These are phyloP conservation scores for Kernera saxatilis DNA, from an alignment of 345 rosid species.

Conservation along the genomic window DNA sequence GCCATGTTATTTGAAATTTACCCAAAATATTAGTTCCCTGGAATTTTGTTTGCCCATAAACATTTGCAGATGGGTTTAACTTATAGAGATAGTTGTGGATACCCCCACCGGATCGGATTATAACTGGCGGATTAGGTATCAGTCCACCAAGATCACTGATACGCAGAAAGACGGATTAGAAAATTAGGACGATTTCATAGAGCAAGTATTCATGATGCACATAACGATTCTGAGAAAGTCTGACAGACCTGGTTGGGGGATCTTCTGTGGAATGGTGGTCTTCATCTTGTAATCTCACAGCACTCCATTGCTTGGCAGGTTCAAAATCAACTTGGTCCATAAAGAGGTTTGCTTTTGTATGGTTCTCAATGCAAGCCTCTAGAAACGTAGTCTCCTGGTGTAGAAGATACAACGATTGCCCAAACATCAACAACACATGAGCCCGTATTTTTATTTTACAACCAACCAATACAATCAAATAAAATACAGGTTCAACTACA, in stretches of 20 bases:
- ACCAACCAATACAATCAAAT: neutral
- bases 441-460: neutral
- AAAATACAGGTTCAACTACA: neutral
- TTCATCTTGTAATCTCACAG: slow-evolving; percentile 53
- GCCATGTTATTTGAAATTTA: slow-evolving; percentile 97
- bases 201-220: neutral
- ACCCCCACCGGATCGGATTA: slow-evolving; percentile 91
- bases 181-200: neutral
- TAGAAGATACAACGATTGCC: slow-evolving; percentile 6
- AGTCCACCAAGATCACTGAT: slow-evolving; percentile 41
- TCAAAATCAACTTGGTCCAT: slow-evolving; percentile 99
- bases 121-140: slow-evolving; percentile 59
- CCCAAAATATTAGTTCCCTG: slow-evolving; percentile 79
- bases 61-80: slow-evolving; percentile 43
- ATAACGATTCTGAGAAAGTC: neutral
- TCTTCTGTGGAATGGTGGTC: slow-evolving; percentile 34
- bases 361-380: slow-evolving; percentile 96
- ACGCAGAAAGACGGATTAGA: slow-evolving; percentile 7
- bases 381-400: slow-evolving; percentile 78
- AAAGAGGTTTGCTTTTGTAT: slow-evolving; percentile 80
- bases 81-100: slow-evolving; percentile 81
- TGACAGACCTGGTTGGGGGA: slow-evolving; percentile 42
- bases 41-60: slow-evolving; percentile 42
- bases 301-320: slow-evolving; percentile 83
- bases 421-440: slow-evolving; percentile 3